phyloP scores from a whole-genome alignment of 2,329 filamentous ascomycete species.

The Botryotinia globosa region DNA sequence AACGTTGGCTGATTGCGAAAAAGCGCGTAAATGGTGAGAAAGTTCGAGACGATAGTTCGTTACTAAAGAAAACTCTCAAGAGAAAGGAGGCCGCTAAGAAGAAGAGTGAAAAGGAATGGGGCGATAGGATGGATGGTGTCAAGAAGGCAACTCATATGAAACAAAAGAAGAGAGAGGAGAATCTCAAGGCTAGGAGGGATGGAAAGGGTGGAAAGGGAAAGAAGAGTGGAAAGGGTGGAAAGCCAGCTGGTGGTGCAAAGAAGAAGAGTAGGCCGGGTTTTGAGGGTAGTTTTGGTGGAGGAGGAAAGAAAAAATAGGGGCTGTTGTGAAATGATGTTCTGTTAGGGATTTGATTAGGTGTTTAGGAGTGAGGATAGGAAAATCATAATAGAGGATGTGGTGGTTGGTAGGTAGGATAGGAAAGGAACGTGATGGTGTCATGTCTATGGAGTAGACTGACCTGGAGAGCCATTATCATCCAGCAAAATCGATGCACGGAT shows the following conservation, averaged over 20 bases:
- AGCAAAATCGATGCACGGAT: not conserved
- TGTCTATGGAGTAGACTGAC: not conserved
- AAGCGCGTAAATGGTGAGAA: slow-evolving; percentile 86
- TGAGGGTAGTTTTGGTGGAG: slow-evolving; percentile 49
- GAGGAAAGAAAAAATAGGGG: slow-evolving; percentile 28
- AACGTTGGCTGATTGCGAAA: slow-evolving; percentile 88
- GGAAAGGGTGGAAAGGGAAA: slow-evolving; percentile 66
- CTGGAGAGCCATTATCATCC: not conserved
- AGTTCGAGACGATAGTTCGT: slow-evolving; percentile 77
- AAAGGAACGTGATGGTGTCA: not conserved
- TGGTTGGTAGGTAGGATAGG: not conserved
- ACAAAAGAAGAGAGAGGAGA: slow-evolving; percentile 79
- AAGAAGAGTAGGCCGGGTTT: slow-evolving; percentile 52
- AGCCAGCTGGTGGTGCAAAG: slow-evolving; percentile 51
- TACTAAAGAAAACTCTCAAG: slow-evolving; percentile 93
- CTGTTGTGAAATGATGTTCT: not conserved
- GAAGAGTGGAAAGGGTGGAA: slow-evolving; percentile 51
- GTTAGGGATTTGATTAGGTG: not conserved
- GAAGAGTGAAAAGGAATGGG: slow-evolving; percentile 90
- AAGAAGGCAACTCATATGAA: slow-evolving; percentile 72
- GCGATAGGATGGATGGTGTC: slow-evolving; percentile 68
- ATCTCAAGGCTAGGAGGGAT: slow-evolving; percentile 70
- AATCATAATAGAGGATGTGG: not conserved
- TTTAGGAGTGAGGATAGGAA: not conserved
- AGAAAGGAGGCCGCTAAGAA: slow-evolving; percentile 86